Evolutionary conservation across 371 early-diverging fungal species (phyloP), one percentile per base, ranked within the genome.

Genomic region (Mortierella sp.): DNA sequence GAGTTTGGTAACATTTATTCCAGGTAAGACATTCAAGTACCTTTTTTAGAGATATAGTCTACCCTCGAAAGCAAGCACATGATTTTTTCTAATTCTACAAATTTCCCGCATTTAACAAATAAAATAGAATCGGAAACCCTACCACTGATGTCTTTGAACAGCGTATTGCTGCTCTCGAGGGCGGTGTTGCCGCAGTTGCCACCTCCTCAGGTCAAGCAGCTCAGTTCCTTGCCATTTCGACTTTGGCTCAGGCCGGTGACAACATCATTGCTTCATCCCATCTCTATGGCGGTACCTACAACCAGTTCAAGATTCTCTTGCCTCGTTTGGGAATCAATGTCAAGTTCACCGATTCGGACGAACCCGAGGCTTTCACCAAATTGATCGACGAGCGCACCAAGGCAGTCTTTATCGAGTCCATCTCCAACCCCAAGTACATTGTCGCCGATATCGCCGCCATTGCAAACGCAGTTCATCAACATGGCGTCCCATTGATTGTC

Each of bases 281-380:
- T 72, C 80, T 96, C 30, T 96, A 96, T 76, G 97, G 97, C 52
- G 97, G 96, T 20, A 95, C 96, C 16, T 94, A 93, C 88, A 96
- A 95, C 84, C 94, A 93, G 84, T 90, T 97, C 87, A 96, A 96
- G 87, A 90, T 94, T 40, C 71, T 89, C 16, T 85, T 97, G 37
- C 94, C 95, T 16, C 89, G 95, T 26, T 83, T 96, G 8, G 97
- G 97, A 22, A 94, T 97, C 70, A 70, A 87, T 5, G 93, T 92
- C 77, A 87, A 89, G 66, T 96, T 97, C 83, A 91, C 91, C 11
- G 77, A 90, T 1, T 89, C 91, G 30, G 93, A 95, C 80, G 86
- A 89, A 57, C 90, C 94, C 8, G 89, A 86, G 43, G 91, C 90
- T 32, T 92, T 96, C 64, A 86, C 75, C 10, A 85, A 90, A 28